Evolutionary conservation across 208 protist species (phyloP).

Genomic region (Wallacemonas rigidus): DNA sequence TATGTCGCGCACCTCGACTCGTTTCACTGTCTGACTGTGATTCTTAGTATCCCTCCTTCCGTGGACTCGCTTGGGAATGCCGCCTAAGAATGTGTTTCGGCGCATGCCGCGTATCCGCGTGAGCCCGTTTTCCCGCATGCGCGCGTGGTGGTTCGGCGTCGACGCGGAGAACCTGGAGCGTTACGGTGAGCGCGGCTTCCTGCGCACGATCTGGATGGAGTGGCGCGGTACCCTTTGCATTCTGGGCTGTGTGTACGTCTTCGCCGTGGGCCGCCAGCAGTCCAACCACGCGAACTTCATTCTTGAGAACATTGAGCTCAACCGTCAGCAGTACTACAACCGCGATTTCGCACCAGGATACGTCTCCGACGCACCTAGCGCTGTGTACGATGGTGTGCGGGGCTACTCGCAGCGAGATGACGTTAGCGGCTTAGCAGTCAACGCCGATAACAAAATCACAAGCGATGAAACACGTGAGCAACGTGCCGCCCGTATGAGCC

Average conservation of each 20-base stretch:
- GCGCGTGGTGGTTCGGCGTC: constrained; percentile 80
- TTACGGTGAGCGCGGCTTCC: constrained; percentile 65
- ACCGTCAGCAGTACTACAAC: constrained; percentile 75
- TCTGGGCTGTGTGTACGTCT: constrained; percentile 36
- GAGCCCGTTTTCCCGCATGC: constrained; percentile 56
- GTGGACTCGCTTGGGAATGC: constrained; percentile 20
- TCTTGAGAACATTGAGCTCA: constrained; percentile 88
- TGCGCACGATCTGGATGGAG: constrained; percentile 73
- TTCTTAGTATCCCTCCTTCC: background rate
- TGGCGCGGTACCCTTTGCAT: constrained; percentile 67
- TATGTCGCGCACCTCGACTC: background rate
- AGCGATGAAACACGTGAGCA: constrained; percentile 49
- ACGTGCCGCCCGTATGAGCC: constrained; percentile 37
- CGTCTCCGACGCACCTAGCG: constrained; percentile 49
- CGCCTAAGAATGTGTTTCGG: constrained; percentile 30
- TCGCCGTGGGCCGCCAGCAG: constrained; percentile 55
- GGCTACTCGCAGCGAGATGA: constrained; percentile 69
- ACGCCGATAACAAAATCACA: constrained; percentile 58
- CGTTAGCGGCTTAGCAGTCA: constrained; percentile 64
- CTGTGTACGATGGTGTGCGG: constrained; percentile 71
- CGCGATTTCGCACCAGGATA: constrained; percentile 77
- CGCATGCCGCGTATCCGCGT: constrained; percentile 40
- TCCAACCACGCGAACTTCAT: constrained; percentile 67
- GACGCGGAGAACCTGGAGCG: constrained; percentile 62
- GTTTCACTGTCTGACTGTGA: background rate